Base-by-base conservation (phyloP, 2,329 filamentous ascomycete species). In the Aureobasidium sp. region DNA sequence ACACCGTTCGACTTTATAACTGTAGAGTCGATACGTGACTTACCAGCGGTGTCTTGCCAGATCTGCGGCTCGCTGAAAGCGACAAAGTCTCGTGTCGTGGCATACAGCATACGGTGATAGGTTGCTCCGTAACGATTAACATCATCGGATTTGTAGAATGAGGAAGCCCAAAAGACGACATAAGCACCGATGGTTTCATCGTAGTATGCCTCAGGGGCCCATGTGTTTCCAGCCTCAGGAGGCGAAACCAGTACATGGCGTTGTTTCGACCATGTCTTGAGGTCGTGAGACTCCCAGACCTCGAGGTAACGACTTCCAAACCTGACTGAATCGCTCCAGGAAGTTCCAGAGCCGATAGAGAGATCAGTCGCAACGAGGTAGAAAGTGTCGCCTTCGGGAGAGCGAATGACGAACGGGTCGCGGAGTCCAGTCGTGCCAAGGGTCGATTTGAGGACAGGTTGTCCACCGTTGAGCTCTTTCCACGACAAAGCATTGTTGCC, bases 31-130 rank as follows among this genome's bases (percentile, higher is more conserved):
- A 82, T 82, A 1, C 79, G 74, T 1, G 80, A 77, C 51, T 73
- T 74, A 10, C 78, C 76, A 2, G 75, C 76, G n/a, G n/a, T n/a
- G 51, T 82, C 80, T 58, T 82, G 79, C 79, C 79, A 81, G 19
- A 80, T 66, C 43, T 74, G 67, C 0, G 79, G 70, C 31, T 75
- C 72, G 51, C 74, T 76, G 62, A 81, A 81, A 0, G 75, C 79
- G 46, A 77, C 70, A 61, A 81, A 81, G 65, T 81, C 79, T 0
- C 72, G 70, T 0, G 79, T 81, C 0, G 77, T 79, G 3, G 74
- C 76, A 63, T 79, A 80, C 49, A 82, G 66, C 79, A 82, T 81
- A 45, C 79, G 76, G 61, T 81, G 77, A 64, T 81, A 81, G 0
- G 77, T 75, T 1, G 66, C 60, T 4, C 74, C 74, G 0, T 74